These are phyloP conservation scores for Tolypocladium tropicale DNA, from an alignment of 2,329 filamentous ascomycete species.

Conservation along the genomic window DNA sequence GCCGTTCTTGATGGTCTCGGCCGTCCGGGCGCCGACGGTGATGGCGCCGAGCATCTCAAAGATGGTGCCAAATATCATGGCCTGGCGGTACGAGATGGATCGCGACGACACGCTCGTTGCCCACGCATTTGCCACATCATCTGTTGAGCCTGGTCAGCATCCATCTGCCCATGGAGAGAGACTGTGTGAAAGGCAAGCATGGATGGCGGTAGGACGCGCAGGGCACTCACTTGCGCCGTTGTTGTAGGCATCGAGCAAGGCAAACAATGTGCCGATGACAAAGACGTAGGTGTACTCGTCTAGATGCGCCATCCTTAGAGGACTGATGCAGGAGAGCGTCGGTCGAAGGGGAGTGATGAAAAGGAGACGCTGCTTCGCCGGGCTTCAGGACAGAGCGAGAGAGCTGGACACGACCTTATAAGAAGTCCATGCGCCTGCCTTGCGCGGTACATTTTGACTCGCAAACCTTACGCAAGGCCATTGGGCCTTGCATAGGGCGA, in stretches of 20 bases:
- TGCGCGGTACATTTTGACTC: not conserved
- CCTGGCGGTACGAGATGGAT: slow-evolving; percentile 60
- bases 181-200: not conserved
- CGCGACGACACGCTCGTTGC: slow-evolving; percentile 66
- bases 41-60: slow-evolving; percentile 59
- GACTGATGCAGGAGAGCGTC: not conserved
- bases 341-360: not conserved
- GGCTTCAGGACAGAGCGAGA: not conserved
- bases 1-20: slow-evolving; percentile 68
- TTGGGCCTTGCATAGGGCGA: not conserved
- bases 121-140: slow-evolving; percentile 80
- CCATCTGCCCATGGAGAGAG: not conserved
- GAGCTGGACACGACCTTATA: not conserved
- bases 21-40: slow-evolving; percentile 55
- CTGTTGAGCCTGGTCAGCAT: slow-evolving; percentile 23
- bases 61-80: slow-evolving; percentile 52
- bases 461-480: not conserved
- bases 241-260: slow-evolving; percentile 68
- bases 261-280: slow-evolving; percentile 66
- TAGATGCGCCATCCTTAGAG: slow-evolving; percentile 39
- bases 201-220: not conserved
- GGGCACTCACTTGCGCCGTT: slow-evolving; percentile 60
- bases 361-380: not conserved
- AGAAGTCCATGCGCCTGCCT: not conserved
- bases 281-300: slow-evolving; percentile 61